phyloP scores from a whole-genome alignment of 1,284 basidiomycete genomes.

The Naganishia sp. region DNA sequence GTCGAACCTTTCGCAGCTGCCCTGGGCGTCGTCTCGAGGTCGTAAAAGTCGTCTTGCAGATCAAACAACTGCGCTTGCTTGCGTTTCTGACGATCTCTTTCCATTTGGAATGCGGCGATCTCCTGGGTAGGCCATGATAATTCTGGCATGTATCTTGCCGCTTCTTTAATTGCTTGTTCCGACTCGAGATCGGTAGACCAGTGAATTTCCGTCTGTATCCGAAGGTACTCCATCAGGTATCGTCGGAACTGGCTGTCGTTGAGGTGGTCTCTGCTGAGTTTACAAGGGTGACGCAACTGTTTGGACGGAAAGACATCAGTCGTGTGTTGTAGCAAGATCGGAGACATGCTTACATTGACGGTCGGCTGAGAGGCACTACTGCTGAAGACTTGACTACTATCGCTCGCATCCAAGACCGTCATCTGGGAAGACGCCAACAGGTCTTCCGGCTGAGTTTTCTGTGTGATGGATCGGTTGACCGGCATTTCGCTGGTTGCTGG shows the following conservation, averaged over 20 bases:
- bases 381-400: not conserved
- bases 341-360: not conserved
- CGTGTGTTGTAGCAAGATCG: not conserved
- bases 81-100: conserved; percentile 9
- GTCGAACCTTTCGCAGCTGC: not conserved
- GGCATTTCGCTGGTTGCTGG: not conserved
- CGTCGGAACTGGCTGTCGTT: conserved; percentile 27
- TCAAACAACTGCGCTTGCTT: conserved; percentile 10
- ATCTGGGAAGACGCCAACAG: not conserved
- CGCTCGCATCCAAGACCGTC: conserved; percentile 5
- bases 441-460: not conserved
- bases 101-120: conserved; percentile 3
- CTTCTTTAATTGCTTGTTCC: conserved; percentile 6
- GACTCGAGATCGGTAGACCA: conserved; percentile 29
- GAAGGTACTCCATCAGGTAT: conserved; percentile 29
- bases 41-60: not conserved
- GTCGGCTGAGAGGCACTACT: conserved; percentile 6
- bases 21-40: conserved; percentile 23
- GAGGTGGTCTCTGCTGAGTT: conserved; percentile 28
- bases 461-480: not conserved
- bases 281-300: conserved; percentile 29
- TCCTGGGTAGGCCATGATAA: conserved; percentile 21
- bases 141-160: conserved; percentile 29
- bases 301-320: not conserved
- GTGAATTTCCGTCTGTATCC: conserved; percentile 17